These are phyloP conservation scores for Amylocystis lapponica DNA, from an alignment of 768 basidiomycete species.

Conservation along the genomic window DNA sequence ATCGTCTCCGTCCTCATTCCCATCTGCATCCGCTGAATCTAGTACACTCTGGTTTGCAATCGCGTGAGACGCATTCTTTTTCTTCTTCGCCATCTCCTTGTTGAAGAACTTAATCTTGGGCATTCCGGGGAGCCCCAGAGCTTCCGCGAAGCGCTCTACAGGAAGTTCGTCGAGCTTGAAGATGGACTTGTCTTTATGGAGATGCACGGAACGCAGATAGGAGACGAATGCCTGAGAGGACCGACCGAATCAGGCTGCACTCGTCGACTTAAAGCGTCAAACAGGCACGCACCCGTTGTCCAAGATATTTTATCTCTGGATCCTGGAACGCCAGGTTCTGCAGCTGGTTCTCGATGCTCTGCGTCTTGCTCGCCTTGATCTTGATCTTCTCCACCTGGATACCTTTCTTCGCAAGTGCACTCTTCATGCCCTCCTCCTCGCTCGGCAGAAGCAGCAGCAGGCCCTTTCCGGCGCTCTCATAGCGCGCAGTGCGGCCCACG, in stretches of 20 bases:
- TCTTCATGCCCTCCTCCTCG: conserved; percentile 89
- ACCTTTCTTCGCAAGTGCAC: conserved; percentile 63
- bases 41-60: conserved; percentile 5
- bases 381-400: conserved; percentile 78
- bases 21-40: conserved; percentile 10
- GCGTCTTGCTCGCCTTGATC: conserved; percentile 81
- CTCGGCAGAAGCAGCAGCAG: conserved; percentile 80
- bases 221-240: conserved; percentile 81
- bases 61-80: conserved; percentile 54
- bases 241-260: not conserved
- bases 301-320: conserved; percentile 95
- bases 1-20: conserved; percentile 21
- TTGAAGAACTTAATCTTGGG: conserved; percentile 91
- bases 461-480: conserved; percentile 84
- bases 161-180: conserved; percentile 86
- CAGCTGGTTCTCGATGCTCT: conserved; percentile 78
- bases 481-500: conserved; percentile 92
- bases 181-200: conserved; percentile 91
- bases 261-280: too few relatives aligned
- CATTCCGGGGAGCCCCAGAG: conserved; percentile 87
- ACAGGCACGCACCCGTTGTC: conserved; percentile 65
- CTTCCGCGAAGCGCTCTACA: conserved; percentile 77
- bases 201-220: conserved; percentile 85
- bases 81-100: conserved; percentile 61
- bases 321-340: conserved; percentile 93